phyloP scores from a whole-genome alignment of 805 yeast genomes.

The Henningerozyma blattae region DNA sequence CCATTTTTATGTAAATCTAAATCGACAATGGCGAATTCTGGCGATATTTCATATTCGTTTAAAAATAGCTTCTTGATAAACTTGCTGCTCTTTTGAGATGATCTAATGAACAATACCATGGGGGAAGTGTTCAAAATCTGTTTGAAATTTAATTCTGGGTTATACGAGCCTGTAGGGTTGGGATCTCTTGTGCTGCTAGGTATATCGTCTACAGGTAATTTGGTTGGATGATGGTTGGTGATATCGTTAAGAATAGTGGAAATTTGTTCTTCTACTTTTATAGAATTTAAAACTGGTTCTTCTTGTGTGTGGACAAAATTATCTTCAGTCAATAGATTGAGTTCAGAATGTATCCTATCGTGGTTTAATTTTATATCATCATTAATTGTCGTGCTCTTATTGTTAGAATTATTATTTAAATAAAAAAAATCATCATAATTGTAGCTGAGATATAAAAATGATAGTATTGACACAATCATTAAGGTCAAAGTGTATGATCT shows the following conservation, averaged over 20 bases:
- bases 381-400: too few relatives aligned
- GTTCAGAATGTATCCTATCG: too few relatives aligned
- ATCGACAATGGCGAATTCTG: constrained; percentile 65
- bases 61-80: constrained; percentile 50
- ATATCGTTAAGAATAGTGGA: too few relatives aligned
- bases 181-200: not conserved
- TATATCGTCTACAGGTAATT: not conserved
- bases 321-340: too few relatives aligned
- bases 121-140: constrained; percentile 52
- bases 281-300: not conserved
- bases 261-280: too few relatives aligned
- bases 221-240: not conserved
- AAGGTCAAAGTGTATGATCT: too few relatives aligned
- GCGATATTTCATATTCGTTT: constrained; percentile 56
- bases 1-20: constrained; percentile 72
- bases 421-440: too few relatives aligned
- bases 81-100: constrained; percentile 56
- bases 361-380: too few relatives aligned
- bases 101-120: constrained; percentile 42
- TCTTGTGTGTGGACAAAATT: too few relatives aligned
- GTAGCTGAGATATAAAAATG: too few relatives aligned
- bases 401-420: too few relatives aligned
- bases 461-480: too few relatives aligned
- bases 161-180: not conserved
- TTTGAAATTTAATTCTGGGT: constrained; percentile 21